Evolutionary conservation across 345 rosid genomes (phyloP).

Genomic region (Rhodamnia rubescens): DNA sequence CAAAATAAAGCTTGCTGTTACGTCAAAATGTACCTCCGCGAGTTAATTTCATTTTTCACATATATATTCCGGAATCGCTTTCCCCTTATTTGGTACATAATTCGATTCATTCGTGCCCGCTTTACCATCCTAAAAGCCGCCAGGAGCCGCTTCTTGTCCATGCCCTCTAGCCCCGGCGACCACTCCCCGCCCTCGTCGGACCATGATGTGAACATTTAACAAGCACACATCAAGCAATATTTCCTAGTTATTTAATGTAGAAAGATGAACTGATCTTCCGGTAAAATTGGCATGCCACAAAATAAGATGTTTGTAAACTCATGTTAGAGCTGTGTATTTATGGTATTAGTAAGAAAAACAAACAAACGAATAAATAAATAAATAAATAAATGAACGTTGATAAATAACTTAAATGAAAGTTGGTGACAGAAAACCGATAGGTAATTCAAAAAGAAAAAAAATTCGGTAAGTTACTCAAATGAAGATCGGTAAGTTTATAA

Average conservation of each 20-base stretch:
- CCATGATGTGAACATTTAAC: not conserved
- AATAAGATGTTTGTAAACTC: not conserved
- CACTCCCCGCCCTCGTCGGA: too few species aligned
- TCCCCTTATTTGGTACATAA: too few species aligned
- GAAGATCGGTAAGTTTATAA: rapidly evolving
- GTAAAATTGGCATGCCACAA: rapidly evolving
- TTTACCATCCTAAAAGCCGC: too few species aligned
- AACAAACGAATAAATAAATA: not conserved
- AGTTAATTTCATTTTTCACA: too few species aligned
- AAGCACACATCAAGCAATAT: not conserved
- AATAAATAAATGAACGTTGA: not conserved
- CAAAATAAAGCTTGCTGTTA: too few species aligned
- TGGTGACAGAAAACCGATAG: rapidly evolving
- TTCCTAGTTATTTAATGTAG: not conserved
- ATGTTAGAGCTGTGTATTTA: not conserved
- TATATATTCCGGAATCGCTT: too few species aligned
- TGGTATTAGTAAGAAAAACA: not conserved
- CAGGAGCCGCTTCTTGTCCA: too few species aligned
- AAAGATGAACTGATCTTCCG: not conserved
- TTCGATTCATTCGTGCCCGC: too few species aligned
- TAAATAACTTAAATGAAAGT: not conserved
- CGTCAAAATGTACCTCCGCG: too few species aligned
- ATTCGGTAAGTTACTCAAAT: not conserved
- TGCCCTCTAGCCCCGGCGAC: too few species aligned
- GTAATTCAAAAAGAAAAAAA: not conserved